A percentile compares a stretch with the other conserved stretches of the same genome.
Conservation (phyloP, 1,139 yeast species). For the Yamadazyma friedrichii region DNA sequence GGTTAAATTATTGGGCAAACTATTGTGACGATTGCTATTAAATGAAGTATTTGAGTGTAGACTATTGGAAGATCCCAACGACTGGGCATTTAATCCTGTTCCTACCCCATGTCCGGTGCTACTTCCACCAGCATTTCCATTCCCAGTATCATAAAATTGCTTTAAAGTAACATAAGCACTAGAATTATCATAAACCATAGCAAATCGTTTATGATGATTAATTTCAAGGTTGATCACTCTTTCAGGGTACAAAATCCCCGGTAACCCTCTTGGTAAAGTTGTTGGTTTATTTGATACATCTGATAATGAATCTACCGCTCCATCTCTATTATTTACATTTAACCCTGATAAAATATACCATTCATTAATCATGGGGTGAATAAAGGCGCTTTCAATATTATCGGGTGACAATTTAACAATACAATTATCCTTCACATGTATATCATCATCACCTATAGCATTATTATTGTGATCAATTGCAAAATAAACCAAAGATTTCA, state of each 20-base stretch:
- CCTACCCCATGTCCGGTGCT: not conserved
- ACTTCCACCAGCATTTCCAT: not conserved
- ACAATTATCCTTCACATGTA: constrained; percentile 17
- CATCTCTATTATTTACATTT: constrained; percentile 9
- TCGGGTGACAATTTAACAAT: constrained; percentile 29
- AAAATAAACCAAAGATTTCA: constrained; percentile 19
- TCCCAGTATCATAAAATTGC: constrained; percentile 8
- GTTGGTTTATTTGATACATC: constrained; percentile 20
- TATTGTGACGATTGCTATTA: constrained; percentile 4
- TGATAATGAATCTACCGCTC: not conserved
- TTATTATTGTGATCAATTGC: constrained; percentile 18
- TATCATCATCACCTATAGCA: constrained; percentile 6
- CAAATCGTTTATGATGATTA: constrained; percentile 22
- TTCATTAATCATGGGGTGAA: constrained; percentile 31
- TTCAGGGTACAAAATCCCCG: constrained; percentile 30
- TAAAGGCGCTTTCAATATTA: constrained; percentile 17
- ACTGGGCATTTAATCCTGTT: not conserved
- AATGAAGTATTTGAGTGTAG: constrained; percentile 6
- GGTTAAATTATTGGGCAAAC: constrained; percentile 5
- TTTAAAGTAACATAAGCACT: constrained; percentile 22
- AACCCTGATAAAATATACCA: constrained; percentile 33
- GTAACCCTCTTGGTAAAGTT: constrained; percentile 27
- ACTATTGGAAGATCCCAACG: constrained; percentile 4
- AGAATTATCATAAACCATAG: constrained; percentile 24
- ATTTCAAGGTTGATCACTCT: constrained; percentile 18